Evolutionary conservation across 1,284 basidiomycete species (phyloP).

Genomic region (Testicularia cyperi): DNA sequence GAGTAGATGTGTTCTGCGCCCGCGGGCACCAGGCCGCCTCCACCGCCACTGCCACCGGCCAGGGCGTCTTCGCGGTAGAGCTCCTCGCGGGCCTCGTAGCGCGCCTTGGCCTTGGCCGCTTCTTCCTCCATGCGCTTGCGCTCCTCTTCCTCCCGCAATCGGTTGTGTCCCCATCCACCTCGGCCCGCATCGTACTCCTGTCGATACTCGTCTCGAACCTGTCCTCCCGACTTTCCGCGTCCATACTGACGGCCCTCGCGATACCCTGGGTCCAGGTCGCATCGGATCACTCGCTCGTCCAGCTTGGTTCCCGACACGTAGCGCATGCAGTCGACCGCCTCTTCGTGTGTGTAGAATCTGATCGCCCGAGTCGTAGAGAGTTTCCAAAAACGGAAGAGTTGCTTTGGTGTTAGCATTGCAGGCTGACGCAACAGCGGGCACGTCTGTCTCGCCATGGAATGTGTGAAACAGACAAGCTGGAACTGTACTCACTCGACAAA

Average conservation of each 20-base stretch:
- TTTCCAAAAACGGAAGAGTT: no score
- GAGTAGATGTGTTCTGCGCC: conserved; percentile 38
- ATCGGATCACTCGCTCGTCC: conserved; percentile 98
- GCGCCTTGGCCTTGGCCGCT: no score
- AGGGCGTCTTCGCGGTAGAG: conserved; percentile 72
- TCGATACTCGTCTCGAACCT: conserved; percentile 87
- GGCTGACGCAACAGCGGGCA: no score
- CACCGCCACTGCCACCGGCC: conserved; percentile 22
- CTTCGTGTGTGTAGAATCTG: conserved; percentile 88
- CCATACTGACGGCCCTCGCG: conserved; percentile 96
- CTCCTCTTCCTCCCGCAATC: conserved; percentile 65
- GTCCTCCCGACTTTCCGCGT: conserved; percentile 92
- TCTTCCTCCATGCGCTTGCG: conserved; percentile 74
- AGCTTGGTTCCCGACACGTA: conserved; percentile 96
- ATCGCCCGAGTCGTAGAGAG: no score
- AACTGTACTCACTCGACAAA: conserved; percentile 76
- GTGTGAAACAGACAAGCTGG: no score
- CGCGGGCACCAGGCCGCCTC: conserved; percentile 27
- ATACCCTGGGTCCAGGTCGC: conserved; percentile 97
- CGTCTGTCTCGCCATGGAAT: no score
- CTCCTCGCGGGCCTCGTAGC: conserved; percentile 75
- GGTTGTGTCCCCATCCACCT: conserved; percentile 80
- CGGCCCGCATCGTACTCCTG: conserved; percentile 86
- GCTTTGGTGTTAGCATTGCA: no score
- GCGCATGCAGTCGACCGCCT: conserved; percentile 87